These are phyloP conservation scores for Sporothrix sp. DNA, from an alignment of 2,329 filamentous ascomycete genomes.

Conservation along the genomic window DNA sequence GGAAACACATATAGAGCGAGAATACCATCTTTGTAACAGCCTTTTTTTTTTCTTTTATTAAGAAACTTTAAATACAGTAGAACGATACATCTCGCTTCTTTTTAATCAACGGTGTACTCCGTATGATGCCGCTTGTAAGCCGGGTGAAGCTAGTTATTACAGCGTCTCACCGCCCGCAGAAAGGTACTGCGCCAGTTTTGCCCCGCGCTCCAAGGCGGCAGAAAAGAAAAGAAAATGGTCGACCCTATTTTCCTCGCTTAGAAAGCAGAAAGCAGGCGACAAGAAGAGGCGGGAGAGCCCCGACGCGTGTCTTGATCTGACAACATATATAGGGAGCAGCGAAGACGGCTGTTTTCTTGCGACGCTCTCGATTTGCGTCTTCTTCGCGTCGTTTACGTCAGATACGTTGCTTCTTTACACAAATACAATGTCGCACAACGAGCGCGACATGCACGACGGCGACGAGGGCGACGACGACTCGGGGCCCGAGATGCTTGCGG, in stretches of 20 bases:
- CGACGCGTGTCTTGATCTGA: too few relatives aligned
- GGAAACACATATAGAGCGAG: too few relatives aligned
- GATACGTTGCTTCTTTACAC: too few relatives aligned
- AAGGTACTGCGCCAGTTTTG: neutral
- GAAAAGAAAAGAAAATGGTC: neutral
- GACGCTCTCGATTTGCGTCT: too few relatives aligned
- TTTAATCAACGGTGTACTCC: too few relatives aligned
- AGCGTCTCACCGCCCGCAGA: neutral
- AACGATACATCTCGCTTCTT: neutral
- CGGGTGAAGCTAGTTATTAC: neutral
- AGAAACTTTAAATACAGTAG: neutral
- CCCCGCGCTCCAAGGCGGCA: neutral
- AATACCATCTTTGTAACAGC: too few relatives aligned
- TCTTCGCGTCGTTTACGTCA: too few relatives aligned
- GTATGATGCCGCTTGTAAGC: too few relatives aligned
- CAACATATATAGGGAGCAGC: too few relatives aligned
- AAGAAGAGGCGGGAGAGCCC: neutral
- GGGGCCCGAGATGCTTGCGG: slow-evolving; percentile 63
- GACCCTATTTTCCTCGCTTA: neutral
- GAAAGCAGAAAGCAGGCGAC: neutral
- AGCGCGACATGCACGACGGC: slow-evolving; percentile 25
- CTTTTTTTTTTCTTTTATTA: neutral
- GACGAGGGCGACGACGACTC: slow-evolving; percentile 37
- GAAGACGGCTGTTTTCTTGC: too few relatives aligned
- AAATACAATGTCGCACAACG: slow-evolving; percentile 6